Conservation (phyloP, 805 yeast genomes). For the Lachancea nothofagi region DNA sequence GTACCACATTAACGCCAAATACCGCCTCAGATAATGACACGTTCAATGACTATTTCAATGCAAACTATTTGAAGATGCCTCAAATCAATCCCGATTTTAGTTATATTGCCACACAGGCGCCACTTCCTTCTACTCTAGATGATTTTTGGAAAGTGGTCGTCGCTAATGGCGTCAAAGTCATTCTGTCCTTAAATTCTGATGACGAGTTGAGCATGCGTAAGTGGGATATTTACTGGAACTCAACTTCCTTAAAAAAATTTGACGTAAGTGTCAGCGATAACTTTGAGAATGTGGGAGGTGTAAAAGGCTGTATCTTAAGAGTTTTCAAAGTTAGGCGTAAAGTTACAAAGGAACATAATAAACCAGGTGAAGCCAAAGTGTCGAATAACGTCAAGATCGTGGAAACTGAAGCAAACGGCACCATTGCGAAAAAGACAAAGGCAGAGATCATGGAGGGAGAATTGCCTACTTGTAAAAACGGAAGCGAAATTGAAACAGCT, state of each 20-base stretch:
- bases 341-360: background rate
- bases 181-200: constrained; percentile 72
- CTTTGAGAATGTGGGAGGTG: constrained; percentile 26
- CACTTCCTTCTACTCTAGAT: constrained; percentile 65
- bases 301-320: constrained; percentile 33
- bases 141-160: constrained; percentile 88
- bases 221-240: constrained; percentile 79
- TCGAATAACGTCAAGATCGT: background rate
- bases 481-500: constrained; percentile 14
- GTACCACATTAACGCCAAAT: constrained; percentile 10
- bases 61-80: constrained; percentile 56
- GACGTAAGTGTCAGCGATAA: constrained; percentile 34
- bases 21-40: constrained; percentile 7
- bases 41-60: constrained; percentile 69
- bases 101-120: constrained; percentile 90
- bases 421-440: background rate
- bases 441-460: background rate
- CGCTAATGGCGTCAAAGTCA: constrained; percentile 57
- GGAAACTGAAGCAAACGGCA: background rate
- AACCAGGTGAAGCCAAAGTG: background rate
- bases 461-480: constrained; percentile 12
- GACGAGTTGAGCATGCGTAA: constrained; percentile 69
- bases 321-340: constrained; percentile 24
- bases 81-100: constrained; percentile 37
- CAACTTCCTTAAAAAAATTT: constrained; percentile 35